These are phyloP conservation scores for Cantharellus anzutake DNA, from an alignment of 768 basidiomycete genomes.

Conservation along the genomic window DNA sequence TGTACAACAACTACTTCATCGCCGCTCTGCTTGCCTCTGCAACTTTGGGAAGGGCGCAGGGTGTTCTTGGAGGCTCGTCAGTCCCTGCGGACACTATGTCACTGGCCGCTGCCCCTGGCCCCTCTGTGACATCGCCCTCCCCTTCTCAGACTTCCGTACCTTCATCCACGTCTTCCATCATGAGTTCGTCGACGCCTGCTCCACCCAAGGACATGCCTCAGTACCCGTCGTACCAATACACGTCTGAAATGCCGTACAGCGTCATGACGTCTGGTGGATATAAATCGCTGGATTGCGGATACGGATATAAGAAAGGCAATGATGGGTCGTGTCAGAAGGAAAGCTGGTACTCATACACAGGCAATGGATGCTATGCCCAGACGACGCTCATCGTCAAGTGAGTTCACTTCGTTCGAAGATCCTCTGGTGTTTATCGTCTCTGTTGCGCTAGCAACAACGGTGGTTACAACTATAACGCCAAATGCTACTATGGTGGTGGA, in stretches of 20 bases:
- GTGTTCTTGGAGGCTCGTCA: background rate
- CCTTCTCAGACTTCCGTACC: slow-evolving; percentile 16
- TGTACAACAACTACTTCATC: slow-evolving; percentile 39
- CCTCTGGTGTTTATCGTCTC: background rate
- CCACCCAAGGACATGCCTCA: slow-evolving; percentile 12
- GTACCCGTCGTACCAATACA: slow-evolving; percentile 21
- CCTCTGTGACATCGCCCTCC: background rate
- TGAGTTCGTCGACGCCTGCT: slow-evolving; percentile 6
- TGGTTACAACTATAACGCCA: slow-evolving; percentile 4
- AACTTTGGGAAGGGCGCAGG: slow-evolving; percentile 22
- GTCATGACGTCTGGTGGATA: slow-evolving; percentile 46
- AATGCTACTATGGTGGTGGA: background rate
- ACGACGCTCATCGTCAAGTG: slow-evolving; percentile 36
- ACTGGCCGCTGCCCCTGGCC: background rate
- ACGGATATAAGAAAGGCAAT: slow-evolving; percentile 38
- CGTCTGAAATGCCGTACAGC: slow-evolving; percentile 37
- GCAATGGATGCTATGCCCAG: slow-evolving; percentile 36
- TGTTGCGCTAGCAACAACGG: slow-evolving; percentile 2
- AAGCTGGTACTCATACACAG: slow-evolving; percentile 28
- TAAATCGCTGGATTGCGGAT: slow-evolving; percentile 45
- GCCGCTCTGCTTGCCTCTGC: slow-evolving; percentile 33
- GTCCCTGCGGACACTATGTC: background rate
- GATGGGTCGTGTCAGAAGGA: slow-evolving; percentile 36
- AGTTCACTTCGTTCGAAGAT: background rate
- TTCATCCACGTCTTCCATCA: slow-evolving; percentile 17